Conservation (phyloP, 2,329 filamentous ascomycete genomes). For the Aspergillus ruber region DNA sequence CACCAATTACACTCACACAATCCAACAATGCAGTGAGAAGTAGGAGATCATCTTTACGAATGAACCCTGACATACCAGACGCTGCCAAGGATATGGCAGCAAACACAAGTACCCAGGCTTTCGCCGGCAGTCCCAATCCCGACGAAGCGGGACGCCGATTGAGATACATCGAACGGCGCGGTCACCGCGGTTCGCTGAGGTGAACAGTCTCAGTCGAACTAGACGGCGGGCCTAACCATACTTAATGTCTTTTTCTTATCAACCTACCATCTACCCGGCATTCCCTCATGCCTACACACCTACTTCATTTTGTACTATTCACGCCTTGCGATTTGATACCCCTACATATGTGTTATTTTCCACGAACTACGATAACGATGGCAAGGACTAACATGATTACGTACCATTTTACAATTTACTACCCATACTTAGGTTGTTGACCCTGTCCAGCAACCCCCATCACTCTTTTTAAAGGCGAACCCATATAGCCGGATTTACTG, state of each 20-base stretch:
- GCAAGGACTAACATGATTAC: too few species aligned
- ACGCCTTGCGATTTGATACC: background rate
- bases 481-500: too few species aligned
- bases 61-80: constrained; percentile 11
- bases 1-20: constrained; percentile 1
- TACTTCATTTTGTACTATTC: background rate
- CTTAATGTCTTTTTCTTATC: too few species aligned
- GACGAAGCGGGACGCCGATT: constrained; percentile 18
- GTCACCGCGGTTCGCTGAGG: constrained; percentile 13
- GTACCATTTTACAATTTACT: too few species aligned
- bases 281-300: background rate
- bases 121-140: constrained; percentile 9
- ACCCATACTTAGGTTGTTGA: too few species aligned
- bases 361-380: background rate
- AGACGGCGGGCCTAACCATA: background rate
- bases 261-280: too few species aligned
- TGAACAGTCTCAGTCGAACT: too few species aligned
- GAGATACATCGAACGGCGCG: constrained; percentile 26
- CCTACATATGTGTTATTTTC: background rate
- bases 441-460: too few species aligned
- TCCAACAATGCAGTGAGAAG: constrained; percentile 7
- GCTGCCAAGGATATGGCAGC: constrained; percentile 7
- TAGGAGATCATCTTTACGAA: constrained; percentile 9
- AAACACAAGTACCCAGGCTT: constrained; percentile 10
- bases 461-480: too few species aligned